Evolutionary conservation across 2,329 filamentous ascomycete species (phyloP), one percentile per base, ranked within the genome.

Genomic region (Cordyceps militaris): DNA sequence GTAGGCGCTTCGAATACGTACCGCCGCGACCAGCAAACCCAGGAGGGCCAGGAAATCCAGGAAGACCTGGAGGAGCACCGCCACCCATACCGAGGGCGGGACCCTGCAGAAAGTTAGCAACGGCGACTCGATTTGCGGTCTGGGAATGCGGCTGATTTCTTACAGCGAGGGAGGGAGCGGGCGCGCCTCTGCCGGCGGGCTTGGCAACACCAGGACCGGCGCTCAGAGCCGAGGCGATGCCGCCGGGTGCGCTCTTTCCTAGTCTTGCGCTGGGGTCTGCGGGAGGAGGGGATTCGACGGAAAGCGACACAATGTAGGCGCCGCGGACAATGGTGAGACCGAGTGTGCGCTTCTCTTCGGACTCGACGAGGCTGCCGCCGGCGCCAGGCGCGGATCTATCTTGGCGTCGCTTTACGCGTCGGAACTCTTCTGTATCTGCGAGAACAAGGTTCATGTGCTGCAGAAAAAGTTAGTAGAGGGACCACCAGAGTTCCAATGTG

Each of bases 381-480:
- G 55, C 55, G 61, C 81, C 81, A 23, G 86, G 83, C 44, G 87
- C 84, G 52, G 81, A 74, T 77, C 94, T 95, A 66, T 84, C 81
- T 66, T 87, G 84, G 79, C 88, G 93, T 74, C 89, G 84, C 79
- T 94, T 95, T 62, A 93, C 87, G 70, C 88, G 88, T 72, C 92
- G 89, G 75, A 96, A 97, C 74, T 97, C 93, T 82, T 99, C 94
- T 65, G 94, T 97, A 70, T 99, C 94, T 75, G 93, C 94, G 62
- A 99, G 88, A 61, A 99, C 94, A 64, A 99, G 84, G 74, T 99
- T 99, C 94, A 99, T 99, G 76, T 99, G 94, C 91, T 96, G 64
- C 51, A 56, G 8, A 10, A 7, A 10, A 14, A 14, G 59, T 61
- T 38, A 60, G 60, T 36, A 52, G 48, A 44, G 54, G 40, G 7